phyloP scores from a whole-genome alignment of 2,329 filamentous ascomycete species.

The Aspergillus sp. region DNA sequence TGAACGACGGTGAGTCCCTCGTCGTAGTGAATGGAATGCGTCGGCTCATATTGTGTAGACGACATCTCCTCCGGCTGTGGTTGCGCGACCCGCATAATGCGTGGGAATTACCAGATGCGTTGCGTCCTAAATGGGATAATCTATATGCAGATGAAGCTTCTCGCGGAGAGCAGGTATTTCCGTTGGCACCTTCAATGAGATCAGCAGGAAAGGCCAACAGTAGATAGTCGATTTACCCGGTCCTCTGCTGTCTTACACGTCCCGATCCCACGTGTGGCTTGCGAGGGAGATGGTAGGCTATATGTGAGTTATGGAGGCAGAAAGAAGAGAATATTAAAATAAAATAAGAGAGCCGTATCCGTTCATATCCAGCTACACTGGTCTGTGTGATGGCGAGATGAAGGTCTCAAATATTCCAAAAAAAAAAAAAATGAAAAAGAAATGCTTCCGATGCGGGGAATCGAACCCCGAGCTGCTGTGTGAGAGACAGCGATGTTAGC shows the following conservation, averaged over 20 bases:
- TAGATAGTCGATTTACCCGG: too few relatives aligned
- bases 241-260: too few relatives aligned
- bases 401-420: not conserved
- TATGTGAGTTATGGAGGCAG: too few relatives aligned
- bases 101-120: slow-evolving; percentile 38
- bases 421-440: slow-evolving; percentile 1
- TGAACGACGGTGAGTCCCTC: slow-evolving; percentile 28
- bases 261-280: too few relatives aligned
- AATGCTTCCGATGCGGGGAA: slow-evolving; percentile 16
- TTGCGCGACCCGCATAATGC: slow-evolving; percentile 43
- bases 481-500: slow-evolving; percentile 19
- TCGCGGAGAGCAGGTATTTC: not conserved
- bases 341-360: too few relatives aligned
- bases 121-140: not conserved
- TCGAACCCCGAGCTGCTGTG: slow-evolving; percentile 19
- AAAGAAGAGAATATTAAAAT: too few relatives aligned
- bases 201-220: not conserved
- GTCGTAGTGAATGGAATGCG: not conserved
- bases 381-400: too few relatives aligned
- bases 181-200: not conserved
- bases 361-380: too few relatives aligned
- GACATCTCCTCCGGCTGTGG: slow-evolving; percentile 48
- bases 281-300: too few relatives aligned
- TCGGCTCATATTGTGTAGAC: slow-evolving; percentile 7
- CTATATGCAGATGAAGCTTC: not conserved